Evolutionary conservation across 1,284 basidiomycete genomes (phyloP).

Genomic region (Chalciporus sp.): DNA sequence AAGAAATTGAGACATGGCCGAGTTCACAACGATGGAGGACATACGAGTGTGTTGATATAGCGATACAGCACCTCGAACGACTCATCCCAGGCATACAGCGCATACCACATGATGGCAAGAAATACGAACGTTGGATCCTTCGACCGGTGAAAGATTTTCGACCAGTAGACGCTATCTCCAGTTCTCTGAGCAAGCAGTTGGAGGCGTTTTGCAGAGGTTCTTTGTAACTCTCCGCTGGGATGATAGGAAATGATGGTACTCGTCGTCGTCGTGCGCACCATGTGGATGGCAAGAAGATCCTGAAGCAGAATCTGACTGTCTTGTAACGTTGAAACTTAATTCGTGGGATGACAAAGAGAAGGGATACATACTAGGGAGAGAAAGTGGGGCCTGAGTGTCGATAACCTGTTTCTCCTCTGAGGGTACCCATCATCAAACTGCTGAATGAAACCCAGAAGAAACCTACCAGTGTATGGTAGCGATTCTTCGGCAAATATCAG

Average conservation of each 20-base stretch:
- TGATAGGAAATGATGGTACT: constrained; percentile 49
- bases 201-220: constrained; percentile 39
- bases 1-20: not conserved
- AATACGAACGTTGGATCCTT: constrained; percentile 56
- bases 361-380: constrained; percentile 27
- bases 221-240: constrained; percentile 30
- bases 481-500: not conserved
- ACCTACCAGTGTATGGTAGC: constrained; percentile 20
- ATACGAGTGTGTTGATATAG: constrained; percentile 49
- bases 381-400: constrained; percentile 52
- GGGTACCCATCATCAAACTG: not conserved
- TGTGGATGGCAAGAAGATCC: constrained; percentile 43
- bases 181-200: constrained; percentile 38
- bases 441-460: not conserved
- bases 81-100: constrained; percentile 61
- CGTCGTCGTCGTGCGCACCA: constrained; percentile 36
- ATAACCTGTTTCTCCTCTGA: constrained; percentile 41
- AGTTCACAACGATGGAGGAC: constrained; percentile 5
- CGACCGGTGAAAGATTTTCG: constrained; percentile 48
- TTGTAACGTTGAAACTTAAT: constrained; percentile 2
- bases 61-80: constrained; percentile 50
- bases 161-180: constrained; percentile 53
- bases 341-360: not conserved
- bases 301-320: constrained; percentile 30
- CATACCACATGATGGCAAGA: constrained; percentile 57